These are phyloP conservation scores for Thelonectria rubi DNA, from an alignment of 2,329 filamentous ascomycete genomes.

Conservation along the genomic window DNA sequence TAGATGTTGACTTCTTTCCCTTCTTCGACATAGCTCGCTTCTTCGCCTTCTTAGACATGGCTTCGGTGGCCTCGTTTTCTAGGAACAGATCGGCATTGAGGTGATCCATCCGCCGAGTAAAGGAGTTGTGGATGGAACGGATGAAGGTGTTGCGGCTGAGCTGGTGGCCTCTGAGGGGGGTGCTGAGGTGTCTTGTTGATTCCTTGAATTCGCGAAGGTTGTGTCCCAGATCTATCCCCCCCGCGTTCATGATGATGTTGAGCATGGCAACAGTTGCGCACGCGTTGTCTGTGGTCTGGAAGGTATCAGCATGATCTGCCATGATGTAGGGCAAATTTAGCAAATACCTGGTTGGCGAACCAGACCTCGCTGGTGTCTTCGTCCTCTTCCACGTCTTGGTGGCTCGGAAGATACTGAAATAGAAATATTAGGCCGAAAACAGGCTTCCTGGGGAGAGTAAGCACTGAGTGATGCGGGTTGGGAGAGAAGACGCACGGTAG, in stretches of 20 bases:
- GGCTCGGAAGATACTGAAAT: constrained; percentile 72
- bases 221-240: constrained; percentile 72
- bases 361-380: constrained; percentile 71
- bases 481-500: constrained; percentile 62
- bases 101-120: constrained; percentile 81
- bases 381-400: constrained; percentile 62
- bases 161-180: constrained; percentile 77
- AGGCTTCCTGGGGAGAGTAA: constrained; percentile 64
- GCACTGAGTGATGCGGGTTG: not conserved
- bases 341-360: constrained; percentile 88
- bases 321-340: too few relatives aligned
- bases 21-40: constrained; percentile 49
- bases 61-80: constrained; percentile 61
- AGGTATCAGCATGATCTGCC: constrained; percentile 19
- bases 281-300: constrained; percentile 79
- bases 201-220: constrained; percentile 77
- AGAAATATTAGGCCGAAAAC: constrained; percentile 90
- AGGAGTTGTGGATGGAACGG: constrained; percentile 86
- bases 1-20: constrained; percentile 45
- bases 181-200: constrained; percentile 72
- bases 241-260: constrained; percentile 91
- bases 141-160: constrained; percentile 81
- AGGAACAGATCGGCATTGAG: constrained; percentile 75
- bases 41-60: constrained; percentile 46
- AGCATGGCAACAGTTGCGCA: constrained; percentile 93